These are phyloP conservation scores for Halophytophthora polymorphica DNA, from an alignment of 352 stramenopile genomes.

Conservation along the genomic window DNA sequence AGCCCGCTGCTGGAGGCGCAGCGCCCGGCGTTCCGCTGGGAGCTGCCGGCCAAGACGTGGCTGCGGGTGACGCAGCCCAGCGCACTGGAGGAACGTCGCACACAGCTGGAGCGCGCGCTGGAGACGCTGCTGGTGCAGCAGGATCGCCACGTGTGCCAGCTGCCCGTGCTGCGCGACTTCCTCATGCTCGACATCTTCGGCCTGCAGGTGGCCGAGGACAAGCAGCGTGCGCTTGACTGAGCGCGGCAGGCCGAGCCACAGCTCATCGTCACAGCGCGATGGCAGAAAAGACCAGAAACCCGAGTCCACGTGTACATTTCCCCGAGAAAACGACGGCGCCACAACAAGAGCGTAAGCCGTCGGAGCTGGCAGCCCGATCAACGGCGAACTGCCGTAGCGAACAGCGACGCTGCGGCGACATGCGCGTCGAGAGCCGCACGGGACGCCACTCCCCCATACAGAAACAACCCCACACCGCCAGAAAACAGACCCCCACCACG, in stretches of 20 bases:
- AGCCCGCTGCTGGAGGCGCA: slow-evolving; percentile 29
- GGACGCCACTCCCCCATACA: too few relatives aligned
- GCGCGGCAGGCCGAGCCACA: neutral
- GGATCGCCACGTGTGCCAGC: slow-evolving; percentile 34
- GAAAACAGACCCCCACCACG: too few relatives aligned
- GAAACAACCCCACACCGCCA: too few relatives aligned
- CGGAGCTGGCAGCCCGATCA: too few relatives aligned
- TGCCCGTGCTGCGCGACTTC: slow-evolving; percentile 66
- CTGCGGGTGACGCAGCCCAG: slow-evolving; percentile 62
- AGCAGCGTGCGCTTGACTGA: slow-evolving; percentile 23
- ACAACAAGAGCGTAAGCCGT: neutral
- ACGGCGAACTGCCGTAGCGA: too few relatives aligned
- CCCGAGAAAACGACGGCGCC: neutral
- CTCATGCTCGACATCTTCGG: slow-evolving; percentile 81
- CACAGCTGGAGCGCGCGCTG: slow-evolving; percentile 50
- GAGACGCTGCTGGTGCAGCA: slow-evolving; percentile 45
- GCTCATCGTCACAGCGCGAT: neutral
- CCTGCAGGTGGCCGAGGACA: slow-evolving; percentile 61
- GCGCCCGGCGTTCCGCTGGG: slow-evolving; percentile 36
- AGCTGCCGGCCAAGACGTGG: slow-evolving; percentile 78
- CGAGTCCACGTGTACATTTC: slow-evolving; percentile 1
- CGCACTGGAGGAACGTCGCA: slow-evolving; percentile 61
- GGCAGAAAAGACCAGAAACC: neutral
- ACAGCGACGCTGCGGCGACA: too few relatives aligned
- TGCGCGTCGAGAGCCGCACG: too few relatives aligned